Evolutionary conservation across 306 rosid genomes (phyloP).

Genomic region (Rosa persica): DNA sequence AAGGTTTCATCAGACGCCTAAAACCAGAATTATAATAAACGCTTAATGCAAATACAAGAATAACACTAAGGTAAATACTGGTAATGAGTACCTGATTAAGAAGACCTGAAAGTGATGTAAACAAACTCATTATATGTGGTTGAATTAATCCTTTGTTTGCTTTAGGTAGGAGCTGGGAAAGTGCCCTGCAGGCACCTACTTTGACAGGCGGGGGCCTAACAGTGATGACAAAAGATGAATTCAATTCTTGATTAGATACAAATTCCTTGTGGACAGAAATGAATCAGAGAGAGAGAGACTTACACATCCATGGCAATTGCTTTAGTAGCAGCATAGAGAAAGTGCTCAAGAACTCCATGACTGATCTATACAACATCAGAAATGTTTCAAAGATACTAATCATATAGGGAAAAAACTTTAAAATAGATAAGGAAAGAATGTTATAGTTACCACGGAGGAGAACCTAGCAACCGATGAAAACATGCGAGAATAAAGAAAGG

Average conservation of each 20-base stretch:
- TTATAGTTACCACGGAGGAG: conserved; percentile 70
- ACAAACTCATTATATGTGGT: conserved; percentile 66
- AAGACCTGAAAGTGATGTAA: conserved; percentile 79
- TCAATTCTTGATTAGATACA: conserved; percentile 7
- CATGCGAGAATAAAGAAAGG: conserved; percentile 86
- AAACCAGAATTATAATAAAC: conserved; percentile 34
- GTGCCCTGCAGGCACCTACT: conserved; percentile 95
- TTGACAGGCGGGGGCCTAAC: conserved; percentile 86
- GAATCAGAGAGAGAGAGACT: conserved; percentile 22
- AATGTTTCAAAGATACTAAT: conserved; percentile 16
- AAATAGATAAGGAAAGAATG: conserved; percentile 4
- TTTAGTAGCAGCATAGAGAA: conserved; percentile 69
- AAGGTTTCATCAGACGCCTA: conserved; percentile 93
- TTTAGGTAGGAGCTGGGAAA: conserved; percentile 80
- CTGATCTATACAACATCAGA: conserved; percentile 55
- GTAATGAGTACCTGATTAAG: conserved; percentile 62
- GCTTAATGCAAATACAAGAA: conserved; percentile 25
- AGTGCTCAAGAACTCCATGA: conserved; percentile 56
- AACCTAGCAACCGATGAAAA: conserved; percentile 76
- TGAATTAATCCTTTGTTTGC: conserved; percentile 60
- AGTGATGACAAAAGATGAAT: conserved; percentile 5
- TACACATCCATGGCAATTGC: conserved; percentile 82
- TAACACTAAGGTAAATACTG: conserved; percentile 22
- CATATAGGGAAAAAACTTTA: neutral
- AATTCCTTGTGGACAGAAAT: neutral